Base-by-base conservation (phyloP, 139 green algal species). In the Tetradesmus lagerheimii region DNA sequence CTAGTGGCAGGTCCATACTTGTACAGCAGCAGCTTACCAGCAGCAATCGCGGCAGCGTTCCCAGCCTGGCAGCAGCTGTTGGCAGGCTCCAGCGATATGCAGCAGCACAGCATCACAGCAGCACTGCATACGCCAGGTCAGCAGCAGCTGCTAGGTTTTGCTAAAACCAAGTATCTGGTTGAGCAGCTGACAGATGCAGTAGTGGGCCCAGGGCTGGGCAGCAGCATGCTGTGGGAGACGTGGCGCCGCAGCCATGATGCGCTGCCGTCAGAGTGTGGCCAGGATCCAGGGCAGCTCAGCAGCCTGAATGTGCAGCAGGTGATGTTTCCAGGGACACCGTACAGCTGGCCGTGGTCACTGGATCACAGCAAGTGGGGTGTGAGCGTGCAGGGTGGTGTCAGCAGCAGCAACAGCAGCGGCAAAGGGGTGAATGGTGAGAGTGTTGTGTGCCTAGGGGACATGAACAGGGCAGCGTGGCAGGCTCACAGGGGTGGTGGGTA, bases 331-430 rank as follows among this genome's bases (percentile, higher is more conserved):
- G 71, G 85, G 34, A 75, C 43, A 2, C 71, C 34, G 20, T 83
- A 80, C 23, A 57, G 43, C 41, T 89, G 85, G 85, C 18, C 18
- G 11, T 89, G 67, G 34, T 27, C 31, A 4, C 25, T 27, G 38
- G 85, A 89, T n/a, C 85, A 89, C 74, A 89, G 85, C 85, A 89
- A 89, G 43, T 89, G 85, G 85, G 85, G 85, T 27, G 76, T 89
- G 43, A 89, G 37, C 29, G 31, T 14, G 27, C n/a, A 53, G 11
- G 34, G 39, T 31, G 9, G 67, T 41, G 4, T 11, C 64, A 23
- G 29, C 62, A 31, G 38, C 66, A 39, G 82, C 53, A 53, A 57
- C n/a, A 38, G 83, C 34, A 34, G 3, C 35, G 77, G 43, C 37
- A n/a, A 5, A 37, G 71, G 53, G n/a, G 41, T 15, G 45, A 15